These are phyloP conservation scores for Aureobasidium sp. DNA, from an alignment of 2,329 filamentous ascomycete species.

Conservation along the genomic window DNA sequence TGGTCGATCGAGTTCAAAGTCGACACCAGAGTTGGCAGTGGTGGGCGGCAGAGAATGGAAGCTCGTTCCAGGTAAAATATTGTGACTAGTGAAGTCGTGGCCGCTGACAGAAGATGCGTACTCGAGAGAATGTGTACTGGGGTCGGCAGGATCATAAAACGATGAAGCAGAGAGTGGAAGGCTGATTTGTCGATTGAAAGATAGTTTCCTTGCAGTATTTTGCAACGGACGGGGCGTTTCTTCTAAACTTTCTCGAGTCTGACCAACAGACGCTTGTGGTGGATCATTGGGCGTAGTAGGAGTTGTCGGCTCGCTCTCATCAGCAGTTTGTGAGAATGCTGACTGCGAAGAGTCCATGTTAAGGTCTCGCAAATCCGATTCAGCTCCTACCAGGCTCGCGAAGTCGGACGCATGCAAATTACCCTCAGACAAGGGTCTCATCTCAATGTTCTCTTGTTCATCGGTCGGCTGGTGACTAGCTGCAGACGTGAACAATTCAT, in stretches of 20 bases:
- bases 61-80: constrained; percentile 21
- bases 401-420: constrained; percentile 17
- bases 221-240: constrained; percentile 25
- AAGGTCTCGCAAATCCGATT: constrained; percentile 42
- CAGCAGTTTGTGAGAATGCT: constrained; percentile 31
- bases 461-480: constrained; percentile 9
- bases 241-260: constrained; percentile 19
- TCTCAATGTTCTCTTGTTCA: neutral
- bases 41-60: constrained; percentile 17
- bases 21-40: constrained; percentile 7
- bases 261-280: constrained; percentile 12
- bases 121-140: constrained; percentile 39
- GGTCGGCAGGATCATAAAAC: constrained; percentile 39
- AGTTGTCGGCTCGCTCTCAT: constrained; percentile 33
- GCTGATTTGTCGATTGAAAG: constrained; percentile 38
- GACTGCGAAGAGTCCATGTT: constrained; percentile 42
- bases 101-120: constrained; percentile 42
- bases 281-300: constrained; percentile 23
- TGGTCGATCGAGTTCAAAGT: constrained; percentile 12
- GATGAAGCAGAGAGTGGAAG: constrained; percentile 39
- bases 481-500: constrained; percentile 13
- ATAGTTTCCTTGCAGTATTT: constrained; percentile 15
- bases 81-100: constrained; percentile 33
- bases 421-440: neutral
- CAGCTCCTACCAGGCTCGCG: constrained; percentile 41